Conservation (phyloP, 116 monocot species). For the Thalassia testudinum region DNA sequence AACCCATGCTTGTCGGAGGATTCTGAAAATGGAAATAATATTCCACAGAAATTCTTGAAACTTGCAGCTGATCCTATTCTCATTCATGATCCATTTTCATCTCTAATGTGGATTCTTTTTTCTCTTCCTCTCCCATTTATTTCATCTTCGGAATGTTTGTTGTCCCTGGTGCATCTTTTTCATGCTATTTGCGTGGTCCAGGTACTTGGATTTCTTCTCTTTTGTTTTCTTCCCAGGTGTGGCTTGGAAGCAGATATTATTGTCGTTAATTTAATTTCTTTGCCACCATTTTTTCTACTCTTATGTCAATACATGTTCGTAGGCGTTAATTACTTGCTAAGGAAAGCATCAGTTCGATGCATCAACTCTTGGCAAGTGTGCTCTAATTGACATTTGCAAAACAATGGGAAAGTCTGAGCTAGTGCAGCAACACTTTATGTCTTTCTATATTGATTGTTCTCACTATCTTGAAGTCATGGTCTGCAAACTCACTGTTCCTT, state of each 20-base stretch:
- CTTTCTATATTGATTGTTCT: conserved; percentile 43
- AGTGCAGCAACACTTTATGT: conserved; percentile 38
- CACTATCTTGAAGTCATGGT: conserved; percentile 49
- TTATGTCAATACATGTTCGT: conserved; percentile 10
- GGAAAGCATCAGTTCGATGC: conserved; percentile 24
- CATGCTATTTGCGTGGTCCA: conserved; percentile 67
- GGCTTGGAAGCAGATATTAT: too few relatives aligned
- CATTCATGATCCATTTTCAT: conserved; percentile 79
- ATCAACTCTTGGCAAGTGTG: conserved; percentile 25
- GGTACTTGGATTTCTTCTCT: conserved; percentile 36
- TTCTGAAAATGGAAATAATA: too few relatives aligned
- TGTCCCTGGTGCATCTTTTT: conserved; percentile 87
- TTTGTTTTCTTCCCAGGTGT: too few relatives aligned
- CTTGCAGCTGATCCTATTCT: conserved; percentile 72
- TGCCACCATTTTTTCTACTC: too few relatives aligned
- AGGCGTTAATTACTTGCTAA: conserved; percentile 85
- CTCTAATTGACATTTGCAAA: conserved; percentile 47
- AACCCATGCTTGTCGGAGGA: too few relatives aligned
- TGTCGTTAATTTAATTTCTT: not conserved
- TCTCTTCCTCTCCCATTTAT: conserved; percentile 70
- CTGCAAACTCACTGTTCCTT: conserved; percentile 76
- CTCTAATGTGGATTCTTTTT: conserved; percentile 72
- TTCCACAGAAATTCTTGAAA: conserved; percentile 12
- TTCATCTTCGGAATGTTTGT: conserved; percentile 43
- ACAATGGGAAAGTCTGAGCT: conserved; percentile 29